phyloP scores from a whole-genome alignment of 1,139 yeast genomes.

The Pichia sp. region DNA sequence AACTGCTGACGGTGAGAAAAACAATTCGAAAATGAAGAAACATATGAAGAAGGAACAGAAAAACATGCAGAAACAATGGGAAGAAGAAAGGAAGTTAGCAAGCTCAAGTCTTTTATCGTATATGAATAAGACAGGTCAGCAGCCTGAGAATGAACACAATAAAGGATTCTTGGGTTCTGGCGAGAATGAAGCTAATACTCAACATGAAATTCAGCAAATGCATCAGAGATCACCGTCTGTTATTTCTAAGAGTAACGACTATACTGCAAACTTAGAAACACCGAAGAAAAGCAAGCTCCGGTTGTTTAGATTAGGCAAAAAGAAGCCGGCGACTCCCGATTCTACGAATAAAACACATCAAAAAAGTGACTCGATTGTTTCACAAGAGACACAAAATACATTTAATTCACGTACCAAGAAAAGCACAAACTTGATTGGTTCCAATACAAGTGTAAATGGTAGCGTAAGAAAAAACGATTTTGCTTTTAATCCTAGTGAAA shows the following conservation, averaged over 20 bases:
- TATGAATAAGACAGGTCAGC: no score
- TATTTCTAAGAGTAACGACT: not conserved
- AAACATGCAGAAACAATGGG: constrained; percentile 11
- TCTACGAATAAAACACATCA: not conserved
- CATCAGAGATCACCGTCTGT: not conserved
- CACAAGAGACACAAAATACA: constrained; percentile 6
- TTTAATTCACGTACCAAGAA: not conserved
- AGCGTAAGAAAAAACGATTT: not conserved
- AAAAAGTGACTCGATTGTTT: constrained; percentile 3
- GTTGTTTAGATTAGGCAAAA: constrained; percentile 4
- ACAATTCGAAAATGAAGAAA: constrained; percentile 6
- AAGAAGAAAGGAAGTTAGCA: constrained; percentile 6
- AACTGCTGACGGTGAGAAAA: not conserved
- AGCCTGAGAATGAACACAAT: no score
- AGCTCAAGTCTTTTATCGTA: not conserved
- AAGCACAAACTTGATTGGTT: not conserved
- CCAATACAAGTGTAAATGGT: not conserved
- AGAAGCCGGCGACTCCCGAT: constrained; percentile 1
- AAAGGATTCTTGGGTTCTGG: not conserved
- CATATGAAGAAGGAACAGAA: constrained; percentile 9
- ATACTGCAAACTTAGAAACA: not conserved
- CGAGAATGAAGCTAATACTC: not conserved
- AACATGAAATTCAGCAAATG: not conserved
- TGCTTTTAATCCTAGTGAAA: not conserved
- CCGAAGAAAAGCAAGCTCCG: constrained; percentile 4